Base-by-base conservation (phyloP, 768 basidiomycete species). In the Postia placenta region DNA sequence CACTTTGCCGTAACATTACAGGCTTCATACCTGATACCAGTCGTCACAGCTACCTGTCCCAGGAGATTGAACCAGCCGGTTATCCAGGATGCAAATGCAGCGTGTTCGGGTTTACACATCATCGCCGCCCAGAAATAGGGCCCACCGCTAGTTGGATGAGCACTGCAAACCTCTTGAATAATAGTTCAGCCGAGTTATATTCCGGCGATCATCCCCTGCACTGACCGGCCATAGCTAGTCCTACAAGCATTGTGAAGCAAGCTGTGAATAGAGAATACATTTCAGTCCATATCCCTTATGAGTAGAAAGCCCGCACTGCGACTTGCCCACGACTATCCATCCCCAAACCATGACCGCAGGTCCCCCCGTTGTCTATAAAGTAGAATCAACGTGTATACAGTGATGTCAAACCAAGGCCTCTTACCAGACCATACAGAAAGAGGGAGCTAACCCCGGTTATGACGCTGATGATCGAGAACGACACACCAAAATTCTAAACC, bases 91-190 rank as follows among this genome's bases (percentile, higher is more conserved):
- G 83, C 81, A 25, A 87, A 70, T 0, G 84, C 69, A 3, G 83
- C 83, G 30, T 74, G 64, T 54, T 75, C 55, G 1, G 76, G 78
- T 46, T 69, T 68, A 1, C 83, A 79, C 1, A 88, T 65, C 78
- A 87, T 84, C 1, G 85, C 85, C n/a, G 85, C 80, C 87, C 86
- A 87, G 64, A 81, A 87, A 57, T 87, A 87, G 0, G 87, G 85
- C 0, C 85, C 85, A 5, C 85, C 83, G 42, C 78, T 81, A 2
- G 83, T 84, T 4, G 81, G 83, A 67, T 81, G 83, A 2, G 83
- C 81, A 53, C 81, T 84, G 51, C 68, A 72, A 26, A 71, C 64
- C 62, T 76, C 74, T 57, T 11, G 17, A 37, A 15, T 17, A 7
- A 45, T 27, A 30, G 43, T 33, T 15, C 30, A 15, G 7, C 30